These are phyloP conservation scores for Blastocrithidia nonstop DNA, from an alignment of 208 protist genomes.

Conservation along the genomic window DNA sequence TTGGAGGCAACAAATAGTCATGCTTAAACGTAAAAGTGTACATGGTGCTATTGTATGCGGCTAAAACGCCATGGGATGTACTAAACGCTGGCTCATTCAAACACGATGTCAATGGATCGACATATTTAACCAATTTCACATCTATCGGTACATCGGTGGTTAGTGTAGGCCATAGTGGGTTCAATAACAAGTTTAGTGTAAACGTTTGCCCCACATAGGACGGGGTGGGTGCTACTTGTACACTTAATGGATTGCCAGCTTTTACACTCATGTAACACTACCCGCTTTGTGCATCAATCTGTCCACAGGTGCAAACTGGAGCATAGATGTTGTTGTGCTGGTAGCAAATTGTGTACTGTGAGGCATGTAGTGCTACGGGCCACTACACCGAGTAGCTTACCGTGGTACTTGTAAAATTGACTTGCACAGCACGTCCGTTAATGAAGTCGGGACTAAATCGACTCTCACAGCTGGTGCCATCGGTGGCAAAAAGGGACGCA, in stretches of 20 bases:
- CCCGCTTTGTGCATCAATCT: slow-evolving; percentile 43
- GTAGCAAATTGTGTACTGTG: slow-evolving; percentile 72
- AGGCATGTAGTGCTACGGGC: slow-evolving; percentile 47
- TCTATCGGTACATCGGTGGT: slow-evolving; percentile 16
- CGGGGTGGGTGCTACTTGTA: slow-evolving; percentile 26
- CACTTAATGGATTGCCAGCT: slow-evolving; percentile 25
- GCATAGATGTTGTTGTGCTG: slow-evolving; percentile 24
- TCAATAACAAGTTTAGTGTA: slow-evolving; percentile 13
- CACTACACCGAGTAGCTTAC: slow-evolving; percentile 65
- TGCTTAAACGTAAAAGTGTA: slow-evolving; percentile 69
- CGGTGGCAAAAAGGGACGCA: slow-evolving; percentile 56
- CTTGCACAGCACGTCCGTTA: slow-evolving; percentile 15
- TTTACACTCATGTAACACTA: slow-evolving; percentile 54
- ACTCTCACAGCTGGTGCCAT: slow-evolving; percentile 17
- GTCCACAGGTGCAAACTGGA: slow-evolving; percentile 67
- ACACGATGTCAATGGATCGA: slow-evolving; percentile 37
- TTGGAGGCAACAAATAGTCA: slow-evolving; percentile 34
- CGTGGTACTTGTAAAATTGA: slow-evolving; percentile 15
- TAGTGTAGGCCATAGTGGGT: slow-evolving; percentile 6
- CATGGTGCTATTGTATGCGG: slow-evolving; percentile 8
- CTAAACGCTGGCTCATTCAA: slow-evolving; percentile 27
- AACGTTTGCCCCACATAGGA: slow-evolving; percentile 79
- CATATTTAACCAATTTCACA: slow-evolving; percentile 58
- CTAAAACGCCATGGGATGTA: slow-evolving; percentile 11
- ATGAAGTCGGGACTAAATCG: slow-evolving; percentile 45